Conservation (phyloP, 495 filamentous ascomycete species). For the Tuber melanosporum region DNA sequence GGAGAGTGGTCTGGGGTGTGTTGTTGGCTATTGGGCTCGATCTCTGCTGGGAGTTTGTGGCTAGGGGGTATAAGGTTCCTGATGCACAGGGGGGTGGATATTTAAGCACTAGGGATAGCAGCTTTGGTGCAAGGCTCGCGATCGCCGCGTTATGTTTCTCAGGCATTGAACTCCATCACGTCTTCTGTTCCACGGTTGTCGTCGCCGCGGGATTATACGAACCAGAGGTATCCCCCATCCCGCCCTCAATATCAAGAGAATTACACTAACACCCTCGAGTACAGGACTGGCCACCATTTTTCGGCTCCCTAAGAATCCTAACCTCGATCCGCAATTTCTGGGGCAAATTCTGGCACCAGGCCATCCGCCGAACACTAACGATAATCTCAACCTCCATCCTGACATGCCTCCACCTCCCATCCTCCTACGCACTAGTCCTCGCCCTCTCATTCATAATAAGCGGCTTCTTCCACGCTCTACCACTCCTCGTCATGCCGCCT, state of each 20-base stretch:
- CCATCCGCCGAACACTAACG: slow-evolving; percentile 21
- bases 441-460: slow-evolving; percentile 18
- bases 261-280: not conserved
- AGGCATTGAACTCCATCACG: slow-evolving; percentile 25
- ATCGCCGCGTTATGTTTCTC: slow-evolving; percentile 25
- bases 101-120: slow-evolving; percentile 3
- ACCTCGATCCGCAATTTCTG: slow-evolving; percentile 29
- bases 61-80: not conserved
- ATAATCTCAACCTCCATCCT: not conserved
- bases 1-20: slow-evolving; percentile 10
- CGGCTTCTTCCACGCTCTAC: slow-evolving; percentile 28
- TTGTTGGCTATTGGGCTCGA: slow-evolving; percentile 25
- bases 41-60: slow-evolving; percentile 22
- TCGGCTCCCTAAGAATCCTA: slow-evolving; percentile 15
- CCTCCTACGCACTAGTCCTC: not conserved
- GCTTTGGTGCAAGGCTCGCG: slow-evolving; percentile 8
- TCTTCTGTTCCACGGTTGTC: slow-evolving; percentile 17
- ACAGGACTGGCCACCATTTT: slow-evolving; percentile 32
- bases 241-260: not conserved
- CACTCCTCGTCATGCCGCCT: slow-evolving; percentile 26
- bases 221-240: slow-evolving; percentile 18
- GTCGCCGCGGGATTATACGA: slow-evolving; percentile 24
- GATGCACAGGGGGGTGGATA: slow-evolving; percentile 14
- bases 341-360: slow-evolving; percentile 29
- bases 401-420: not conserved